Base-by-base conservation (phyloP, 2,329 filamentous ascomycete species). In the Diaporthe sp. region DNA sequence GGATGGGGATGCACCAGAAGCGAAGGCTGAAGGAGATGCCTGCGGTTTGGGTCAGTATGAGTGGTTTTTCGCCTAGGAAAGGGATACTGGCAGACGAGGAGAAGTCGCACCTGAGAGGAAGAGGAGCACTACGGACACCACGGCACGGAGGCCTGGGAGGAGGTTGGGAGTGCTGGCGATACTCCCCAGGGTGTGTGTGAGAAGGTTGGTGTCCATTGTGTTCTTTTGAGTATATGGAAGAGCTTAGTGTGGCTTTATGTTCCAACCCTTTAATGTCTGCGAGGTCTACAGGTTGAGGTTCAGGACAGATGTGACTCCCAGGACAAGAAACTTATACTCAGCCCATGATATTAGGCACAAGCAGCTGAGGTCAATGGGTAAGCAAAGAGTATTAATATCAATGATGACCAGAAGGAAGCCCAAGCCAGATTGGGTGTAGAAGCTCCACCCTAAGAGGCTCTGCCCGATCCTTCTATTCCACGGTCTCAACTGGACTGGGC, bases 1-100 rank as follows among this genome's bases (percentile, higher is more conserved):
- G 12, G 3, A 67, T 67, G 12, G 61, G 61, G 15, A 67, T 67
- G 45, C 42, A 67, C 61, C 61, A 67, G 61, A 52, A 67, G 61
- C 61, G 30, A 6, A 67, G 30, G 30, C 42, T 52, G 30, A 67
- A 67, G 19, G 61, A 50, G 30, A 67, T 52, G 30, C 61, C 61
- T 67, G 45, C 22, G 45, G 13, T 13, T 25, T 67, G 28, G 28
- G 61, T 52, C n/a, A 61, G 38, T 42, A 13, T 6, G n/a, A 30
- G 19, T 66, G 6, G n/a, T n/a, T n/a, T n/a, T 7, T 9, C n/a
- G 28, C 19, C 6, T 33, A 22, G 30, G 22, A 13, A 9, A 38
- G 40, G 22, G 45, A 17, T 9, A 17, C 33, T 40, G 35, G 4
- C 19, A 0, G 57, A 25, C 33, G 30, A 3, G 50, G 28, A 22